These are phyloP conservation scores for Westerdykella aurantiaca DNA, from an alignment of 2,329 filamentous ascomycete genomes.

Conservation along the genomic window DNA sequence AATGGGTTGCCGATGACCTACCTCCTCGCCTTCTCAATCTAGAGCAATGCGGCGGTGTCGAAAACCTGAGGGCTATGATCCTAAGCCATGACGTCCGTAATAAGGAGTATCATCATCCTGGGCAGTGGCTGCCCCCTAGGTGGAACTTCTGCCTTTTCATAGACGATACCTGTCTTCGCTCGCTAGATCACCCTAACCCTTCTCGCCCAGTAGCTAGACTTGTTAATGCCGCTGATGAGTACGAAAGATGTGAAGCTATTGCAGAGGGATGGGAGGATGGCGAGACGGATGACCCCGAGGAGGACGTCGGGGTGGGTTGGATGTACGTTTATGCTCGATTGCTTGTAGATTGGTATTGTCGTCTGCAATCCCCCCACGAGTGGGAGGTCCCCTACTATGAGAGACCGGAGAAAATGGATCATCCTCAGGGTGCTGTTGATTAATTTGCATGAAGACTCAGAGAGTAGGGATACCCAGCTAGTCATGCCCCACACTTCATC, in stretches of 20 bases:
- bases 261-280: constrained; percentile 10
- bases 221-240: constrained; percentile 1
- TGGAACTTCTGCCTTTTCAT: constrained; percentile 15
- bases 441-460: too few species aligned
- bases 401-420: background rate
- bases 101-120: constrained; percentile 4
- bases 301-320: constrained; percentile 12
- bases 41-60: constrained; percentile 4
- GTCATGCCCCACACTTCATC: too few species aligned
- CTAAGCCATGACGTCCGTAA: constrained; percentile 5
- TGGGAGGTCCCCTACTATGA: background rate
- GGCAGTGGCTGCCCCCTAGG: constrained; percentile 5
- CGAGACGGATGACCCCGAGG: constrained; percentile 8
- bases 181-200: background rate
- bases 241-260: constrained; percentile 3
- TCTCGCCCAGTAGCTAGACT: constrained; percentile 2
- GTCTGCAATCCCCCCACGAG: background rate
- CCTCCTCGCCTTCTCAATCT: constrained; percentile 7
- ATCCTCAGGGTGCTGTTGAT: too few species aligned
- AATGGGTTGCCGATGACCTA: constrained; percentile 13
- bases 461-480: too few species aligned
- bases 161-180: constrained; percentile 10
- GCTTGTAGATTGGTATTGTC: constrained; percentile 5
- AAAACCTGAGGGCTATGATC: constrained; percentile 5
- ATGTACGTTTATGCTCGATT: constrained; percentile 9